A percentile compares a stretch with the other conserved stretches of the same genome.
phyloP scores from a whole-genome alignment of 2,329 filamentous ascomycete species.

The Arthrobotrys conoides region DNA sequence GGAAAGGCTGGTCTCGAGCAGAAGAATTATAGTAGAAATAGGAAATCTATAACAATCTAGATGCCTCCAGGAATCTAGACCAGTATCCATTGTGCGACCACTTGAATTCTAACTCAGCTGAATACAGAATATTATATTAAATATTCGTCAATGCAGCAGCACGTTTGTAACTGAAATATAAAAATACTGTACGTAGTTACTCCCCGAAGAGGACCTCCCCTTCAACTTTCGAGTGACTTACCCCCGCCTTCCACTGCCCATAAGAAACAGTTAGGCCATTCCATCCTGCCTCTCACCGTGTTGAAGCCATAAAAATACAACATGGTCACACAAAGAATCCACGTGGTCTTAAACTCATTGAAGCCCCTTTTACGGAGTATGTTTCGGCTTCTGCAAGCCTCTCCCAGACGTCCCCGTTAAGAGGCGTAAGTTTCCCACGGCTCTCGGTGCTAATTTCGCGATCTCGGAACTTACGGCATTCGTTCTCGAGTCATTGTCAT shows the following conservation, averaged over 20 bases:
- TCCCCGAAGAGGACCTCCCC: neutral
- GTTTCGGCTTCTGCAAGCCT: neutral
- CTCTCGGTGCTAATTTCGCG: neutral
- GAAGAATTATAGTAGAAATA: no score
- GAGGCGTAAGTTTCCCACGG: neutral
- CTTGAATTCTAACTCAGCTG: no score
- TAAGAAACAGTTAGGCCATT: neutral
- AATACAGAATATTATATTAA: neutral
- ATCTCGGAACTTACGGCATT: no score
- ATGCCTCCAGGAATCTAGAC: neutral
- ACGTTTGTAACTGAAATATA: neutral
- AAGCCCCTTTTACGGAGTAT: neutral
- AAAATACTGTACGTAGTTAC: no score
- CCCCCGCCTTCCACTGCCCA: neutral
- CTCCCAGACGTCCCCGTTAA: neutral
- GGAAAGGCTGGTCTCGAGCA: neutral
- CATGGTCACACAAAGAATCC: conserved; percentile 5
- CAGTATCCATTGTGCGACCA: neutral
- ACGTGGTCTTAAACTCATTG: neutral
- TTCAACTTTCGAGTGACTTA: neutral
- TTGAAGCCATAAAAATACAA: neutral
- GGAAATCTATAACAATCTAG: neutral
- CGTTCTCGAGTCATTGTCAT: neutral
- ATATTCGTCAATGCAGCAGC: neutral
- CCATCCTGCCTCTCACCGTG: neutral